phyloP scores from a whole-genome alignment of 768 basidiomycete genomes.

The Wakefieldia striispora region DNA sequence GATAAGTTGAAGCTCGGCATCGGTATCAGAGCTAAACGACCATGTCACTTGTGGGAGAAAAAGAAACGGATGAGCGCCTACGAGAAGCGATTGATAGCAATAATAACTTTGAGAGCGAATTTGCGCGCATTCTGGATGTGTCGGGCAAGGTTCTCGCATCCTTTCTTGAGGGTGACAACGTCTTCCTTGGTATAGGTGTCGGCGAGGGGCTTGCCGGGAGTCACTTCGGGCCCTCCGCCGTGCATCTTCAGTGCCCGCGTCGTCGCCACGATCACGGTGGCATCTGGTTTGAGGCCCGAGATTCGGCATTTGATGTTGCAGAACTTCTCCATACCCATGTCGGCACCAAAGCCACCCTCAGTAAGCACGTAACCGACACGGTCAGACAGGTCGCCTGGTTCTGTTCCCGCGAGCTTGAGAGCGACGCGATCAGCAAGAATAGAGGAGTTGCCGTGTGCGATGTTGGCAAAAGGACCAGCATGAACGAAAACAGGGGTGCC shows the following conservation, averaged over 20 bases:
- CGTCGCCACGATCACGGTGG: constrained; percentile 93
- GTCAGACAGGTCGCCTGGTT: constrained; percentile 80
- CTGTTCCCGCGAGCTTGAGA: constrained; percentile 93
- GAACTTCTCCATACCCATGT: constrained; percentile 99
- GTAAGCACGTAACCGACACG: constrained; percentile 94
- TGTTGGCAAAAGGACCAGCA: constrained; percentile 98
- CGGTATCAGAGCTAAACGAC: constrained; percentile 71
- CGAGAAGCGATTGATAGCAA: constrained; percentile 95
- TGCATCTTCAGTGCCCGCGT: constrained; percentile 99
- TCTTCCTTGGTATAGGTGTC: constrained; percentile 95
- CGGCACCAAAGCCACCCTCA: constrained; percentile 97
- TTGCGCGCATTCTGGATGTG: constrained; percentile 95
- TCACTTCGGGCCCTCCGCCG: constrained; percentile 95
- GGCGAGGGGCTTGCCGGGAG: constrained; percentile 90
- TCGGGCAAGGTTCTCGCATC: constrained; percentile 88
- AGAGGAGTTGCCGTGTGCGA: constrained; percentile 97
- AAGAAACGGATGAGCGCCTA: constrained; percentile 41
- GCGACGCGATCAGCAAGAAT: constrained; percentile 97
- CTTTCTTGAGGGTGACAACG: constrained; percentile 82
- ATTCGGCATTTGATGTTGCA: constrained; percentile 99
- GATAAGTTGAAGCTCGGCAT: constrained; percentile 84
- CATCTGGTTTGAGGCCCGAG: constrained; percentile 91
- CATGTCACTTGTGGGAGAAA: not conserved
- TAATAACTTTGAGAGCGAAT: constrained; percentile 94
- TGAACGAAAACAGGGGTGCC: constrained; percentile 99